Conservation (phyloP, 2,329 filamentous ascomycete species). For the Didymella lethalis region DNA sequence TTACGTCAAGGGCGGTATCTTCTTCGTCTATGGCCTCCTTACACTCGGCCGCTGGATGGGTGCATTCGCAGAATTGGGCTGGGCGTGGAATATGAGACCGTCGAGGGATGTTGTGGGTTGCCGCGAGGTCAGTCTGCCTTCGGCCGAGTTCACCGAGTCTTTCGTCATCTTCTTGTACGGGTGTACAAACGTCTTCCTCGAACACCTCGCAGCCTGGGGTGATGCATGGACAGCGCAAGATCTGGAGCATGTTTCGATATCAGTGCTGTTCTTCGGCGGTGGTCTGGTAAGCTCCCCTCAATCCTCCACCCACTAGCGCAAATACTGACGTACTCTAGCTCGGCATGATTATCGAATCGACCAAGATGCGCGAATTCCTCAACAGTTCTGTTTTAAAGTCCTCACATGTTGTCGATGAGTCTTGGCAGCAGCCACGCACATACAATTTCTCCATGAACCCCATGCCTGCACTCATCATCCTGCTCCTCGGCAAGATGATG, state of each 20-base stretch:
- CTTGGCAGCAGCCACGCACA: conserved; percentile 67
- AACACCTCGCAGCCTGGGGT: conserved; percentile 81
- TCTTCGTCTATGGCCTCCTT: conserved; percentile 90
- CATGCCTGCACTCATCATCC: conserved; percentile 83
- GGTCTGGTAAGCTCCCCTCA: conserved; percentile 71
- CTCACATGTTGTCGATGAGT: conserved; percentile 46
- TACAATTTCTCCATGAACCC: conserved; percentile 86
- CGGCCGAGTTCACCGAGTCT: conserved; percentile 89
- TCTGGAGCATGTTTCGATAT: conserved; percentile 91
- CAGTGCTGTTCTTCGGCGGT: conserved; percentile 91
- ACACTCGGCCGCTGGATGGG: conserved; percentile 91
- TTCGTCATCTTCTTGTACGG: conserved; percentile 91
- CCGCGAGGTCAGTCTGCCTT: conserved; percentile 70
- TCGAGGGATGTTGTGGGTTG: conserved; percentile 62
- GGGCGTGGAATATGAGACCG: conserved; percentile 93
- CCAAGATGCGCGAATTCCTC: conserved; percentile 70
- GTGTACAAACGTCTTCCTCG: conserved; percentile 87
- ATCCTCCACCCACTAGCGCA: conserved; percentile 20
- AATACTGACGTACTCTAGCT: conserved; percentile 54
- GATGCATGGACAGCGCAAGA: conserved; percentile 78
- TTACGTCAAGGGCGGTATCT: conserved; percentile 92
- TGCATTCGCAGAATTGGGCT: conserved; percentile 87
- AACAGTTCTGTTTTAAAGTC: conserved; percentile 59
- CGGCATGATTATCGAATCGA: conserved; percentile 84
- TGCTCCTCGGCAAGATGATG: conserved; percentile 94